These are phyloP conservation scores for Dendrothele bispora DNA, from an alignment of 768 basidiomycete genomes.

Conservation along the genomic window DNA sequence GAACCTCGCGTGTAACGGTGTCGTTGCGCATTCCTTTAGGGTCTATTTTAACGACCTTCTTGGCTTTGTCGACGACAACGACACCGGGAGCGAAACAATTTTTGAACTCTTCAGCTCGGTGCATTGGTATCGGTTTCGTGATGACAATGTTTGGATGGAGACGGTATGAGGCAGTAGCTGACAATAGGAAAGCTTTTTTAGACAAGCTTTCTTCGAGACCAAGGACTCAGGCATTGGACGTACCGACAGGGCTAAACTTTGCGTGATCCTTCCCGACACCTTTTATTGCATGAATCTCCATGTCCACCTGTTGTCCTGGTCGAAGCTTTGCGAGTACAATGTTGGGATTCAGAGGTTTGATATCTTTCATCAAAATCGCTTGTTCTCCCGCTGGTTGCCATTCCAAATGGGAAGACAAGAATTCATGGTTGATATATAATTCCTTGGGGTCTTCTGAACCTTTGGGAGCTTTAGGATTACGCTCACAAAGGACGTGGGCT, in stretches of 20 bases:
- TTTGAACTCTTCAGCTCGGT: conserved; percentile 80
- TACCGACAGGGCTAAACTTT: conserved; percentile 94
- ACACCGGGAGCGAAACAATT: conserved; percentile 87
- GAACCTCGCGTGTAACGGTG: conserved; percentile 87
- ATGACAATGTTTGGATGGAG: conserved; percentile 84
- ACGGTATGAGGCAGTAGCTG: conserved; percentile 95
- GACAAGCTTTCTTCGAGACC: background rate
- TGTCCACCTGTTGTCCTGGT: conserved; percentile 84
- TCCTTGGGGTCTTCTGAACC: conserved; percentile 54
- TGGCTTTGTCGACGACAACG: conserved; percentile 58
- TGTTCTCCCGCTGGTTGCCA: conserved; percentile 90
- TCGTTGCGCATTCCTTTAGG: conserved; percentile 73
- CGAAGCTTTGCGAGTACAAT: conserved; percentile 90
- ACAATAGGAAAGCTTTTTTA: background rate
- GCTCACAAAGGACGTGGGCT: conserved; percentile 66
- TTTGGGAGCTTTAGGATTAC: conserved; percentile 54
- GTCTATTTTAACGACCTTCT: conserved; percentile 63
- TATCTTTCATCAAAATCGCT: conserved; percentile 49
- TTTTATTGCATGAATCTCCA: conserved; percentile 90
- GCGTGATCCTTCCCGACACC: conserved; percentile 94
- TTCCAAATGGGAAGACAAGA: conserved; percentile 63
- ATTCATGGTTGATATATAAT: conserved; percentile 71
- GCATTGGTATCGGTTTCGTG: conserved; percentile 70
- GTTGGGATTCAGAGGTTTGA: conserved; percentile 71
- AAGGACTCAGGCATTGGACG: conserved; percentile 21